A percentile compares a stretch with the other conserved stretches of the same genome.
Conservation (phyloP, 225 moss, liverwort and hornwort genomes). For the Neckera pumila region DNA sequence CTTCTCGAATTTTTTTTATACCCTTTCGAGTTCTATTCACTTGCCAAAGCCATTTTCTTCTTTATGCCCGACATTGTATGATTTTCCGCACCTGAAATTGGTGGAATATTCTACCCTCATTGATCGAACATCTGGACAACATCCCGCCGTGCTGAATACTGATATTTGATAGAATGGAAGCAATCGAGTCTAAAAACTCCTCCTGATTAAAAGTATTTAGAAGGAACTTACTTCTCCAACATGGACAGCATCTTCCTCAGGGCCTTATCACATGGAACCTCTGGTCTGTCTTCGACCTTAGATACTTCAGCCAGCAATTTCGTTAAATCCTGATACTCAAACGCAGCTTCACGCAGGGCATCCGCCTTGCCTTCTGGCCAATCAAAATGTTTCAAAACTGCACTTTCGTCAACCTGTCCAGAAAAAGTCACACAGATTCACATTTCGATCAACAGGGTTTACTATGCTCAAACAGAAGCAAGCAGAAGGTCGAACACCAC, state of each 20-base stretch:
- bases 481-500: neutral
- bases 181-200: neutral
- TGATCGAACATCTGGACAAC: neutral
- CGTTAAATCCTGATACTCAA: constrained; percentile 65
- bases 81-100: neutral
- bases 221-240: constrained; percentile 57
- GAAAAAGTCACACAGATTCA: neutral
- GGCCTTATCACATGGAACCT: constrained; percentile 51
- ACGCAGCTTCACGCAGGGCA: constrained; percentile 71
- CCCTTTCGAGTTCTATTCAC: neutral
- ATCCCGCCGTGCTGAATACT: no score
- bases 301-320: constrained; percentile 47
- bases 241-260: constrained; percentile 62
- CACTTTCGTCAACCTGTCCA: constrained; percentile 66
- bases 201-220: neutral
- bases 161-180: neutral
- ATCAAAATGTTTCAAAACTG: constrained; percentile 86
- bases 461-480: neutral
- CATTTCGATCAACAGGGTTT: neutral
- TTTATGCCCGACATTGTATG: neutral
- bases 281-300: constrained; percentile 34
- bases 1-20: neutral
- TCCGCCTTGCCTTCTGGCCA: constrained; percentile 87
- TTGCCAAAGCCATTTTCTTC: neutral
- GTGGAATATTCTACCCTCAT: neutral